Evolutionary conservation across 768 basidiomycete genomes (phyloP).

Genomic region (Tubosaeta brunneosetosa): DNA sequence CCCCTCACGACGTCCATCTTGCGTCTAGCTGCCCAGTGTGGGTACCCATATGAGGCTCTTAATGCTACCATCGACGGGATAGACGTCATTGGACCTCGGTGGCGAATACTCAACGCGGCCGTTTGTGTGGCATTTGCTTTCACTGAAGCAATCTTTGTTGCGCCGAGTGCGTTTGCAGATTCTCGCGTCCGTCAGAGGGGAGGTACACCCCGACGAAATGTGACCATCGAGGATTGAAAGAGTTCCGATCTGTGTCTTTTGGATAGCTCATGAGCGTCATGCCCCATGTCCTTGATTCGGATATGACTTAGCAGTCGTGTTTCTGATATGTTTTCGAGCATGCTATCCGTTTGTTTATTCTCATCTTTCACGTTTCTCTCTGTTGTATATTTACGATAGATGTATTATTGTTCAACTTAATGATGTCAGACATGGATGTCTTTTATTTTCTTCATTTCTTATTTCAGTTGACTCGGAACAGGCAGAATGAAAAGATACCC

Average conservation of each 20-base stretch:
- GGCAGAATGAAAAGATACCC: not conserved
- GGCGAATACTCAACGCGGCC: conserved; percentile 52
- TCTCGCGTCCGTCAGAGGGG: conserved; percentile 23
- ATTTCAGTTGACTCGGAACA: not conserved
- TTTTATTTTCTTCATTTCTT: not conserved
- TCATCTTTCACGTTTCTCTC: conserved; percentile 2
- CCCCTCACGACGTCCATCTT: conserved; percentile 61
- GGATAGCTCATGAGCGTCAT: not conserved
- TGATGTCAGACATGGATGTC: conserved; percentile 4
- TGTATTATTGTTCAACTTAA: conserved; percentile 12
- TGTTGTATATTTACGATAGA: conserved; percentile 19
- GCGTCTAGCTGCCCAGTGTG: conserved; percentile 55
- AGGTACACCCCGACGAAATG: conserved; percentile 19
- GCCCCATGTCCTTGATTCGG: not conserved
- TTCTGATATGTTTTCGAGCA: conserved; percentile 10
- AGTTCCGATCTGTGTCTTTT: not conserved
- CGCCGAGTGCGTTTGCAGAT: conserved; percentile 39
- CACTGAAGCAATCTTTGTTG: conserved; percentile 54
- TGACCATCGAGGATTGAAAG: conserved; percentile 21
- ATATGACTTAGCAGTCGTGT: conserved; percentile 6
- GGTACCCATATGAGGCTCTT: conserved; percentile 45
- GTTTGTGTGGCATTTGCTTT: conserved; percentile 62
- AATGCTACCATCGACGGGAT: conserved; percentile 31
- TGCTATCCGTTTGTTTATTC: conserved; percentile 17
- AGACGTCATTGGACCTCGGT: conserved; percentile 52